Base-by-base conservation (phyloP, 2,329 filamentous ascomycete genomes). In the Fusarium pseudoanthophilum region DNA sequence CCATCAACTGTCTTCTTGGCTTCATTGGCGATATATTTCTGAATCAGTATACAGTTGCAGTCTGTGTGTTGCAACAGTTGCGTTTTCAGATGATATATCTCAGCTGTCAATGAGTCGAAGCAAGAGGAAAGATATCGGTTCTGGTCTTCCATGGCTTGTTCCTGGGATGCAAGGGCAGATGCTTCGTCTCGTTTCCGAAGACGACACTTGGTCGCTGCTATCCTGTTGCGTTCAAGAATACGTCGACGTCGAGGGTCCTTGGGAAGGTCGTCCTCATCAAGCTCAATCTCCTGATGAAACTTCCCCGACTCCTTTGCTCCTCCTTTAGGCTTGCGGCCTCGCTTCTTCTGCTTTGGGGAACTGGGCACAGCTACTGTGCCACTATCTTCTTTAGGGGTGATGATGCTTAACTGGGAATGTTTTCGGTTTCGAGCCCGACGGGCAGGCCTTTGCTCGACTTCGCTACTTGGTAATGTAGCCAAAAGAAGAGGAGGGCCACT, bases 191-290 rank as follows among this genome's bases (percentile, higher is more conserved):
- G 75, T 66, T 80, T 80, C 11, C 79, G 69, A 18, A 75, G 60
- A n/a, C 79, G 79, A 55, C 79, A 81, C 55, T 80, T 80, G 16
- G 78, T 81, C 26, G 79, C 79, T 14, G 79, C 79, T 28, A 80
- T 74, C 57, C 79, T 74, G 58, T 81, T 80, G 15, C 79, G 79
- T 64, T 80, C 79, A 28, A 81, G 72, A 37, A 79, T 77, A 16
- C 73, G 78, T 46, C 74, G 69, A 20, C 77, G 75, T 18, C 73
- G 71, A 16, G 75, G 75, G 15, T 78, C 77, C 42, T 66, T 78
- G 28, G 75, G 72, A 21, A 72, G 60, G 14, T 71, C 70, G 18
- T 76, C 73, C 20, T 76, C 72, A n/a, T 77, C 75, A 20, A 72
- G 53, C 16, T 73, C 74, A 15, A 75, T 69, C 15, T 73, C 58